Evolutionary conservation across 352 stramenopile species (phyloP), one percentile per base, ranked within the genome.

Genomic region (Globisporangium radiosum): DNA sequence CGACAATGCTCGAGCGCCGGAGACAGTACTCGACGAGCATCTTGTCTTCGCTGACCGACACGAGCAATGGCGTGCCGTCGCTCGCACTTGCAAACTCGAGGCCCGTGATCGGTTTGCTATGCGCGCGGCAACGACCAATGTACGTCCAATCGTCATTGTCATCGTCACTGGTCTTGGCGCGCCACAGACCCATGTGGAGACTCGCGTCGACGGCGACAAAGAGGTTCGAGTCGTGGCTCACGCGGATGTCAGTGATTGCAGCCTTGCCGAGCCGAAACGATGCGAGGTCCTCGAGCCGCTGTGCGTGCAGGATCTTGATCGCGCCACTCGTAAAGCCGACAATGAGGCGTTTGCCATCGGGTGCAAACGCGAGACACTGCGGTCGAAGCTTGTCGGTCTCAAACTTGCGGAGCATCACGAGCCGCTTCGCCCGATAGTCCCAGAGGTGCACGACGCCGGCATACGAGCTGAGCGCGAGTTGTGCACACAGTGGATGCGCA

Each of bases 1-100:
- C 87, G 47, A 92, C 61, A 47, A 96, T 81, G 60, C 83, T 94
- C 36, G 80, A 95, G 47, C 74, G 67, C 36, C 72, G 73, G 11
- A 97, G 71, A 47, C 91, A 92, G 65, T 97, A 97, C 72, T 97
- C 89, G 47, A 92, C 89, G 10, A 97, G 52, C 6, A 76, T 89
- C 52, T 85, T 75, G 59, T 98, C 93, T 55, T 95, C 84, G 38
- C 71, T 79, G 5, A 97, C 78, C 7, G 81, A 94, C 14, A 97
- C 84, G 6, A 98, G 73, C 50, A 89, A 68, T 3, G 78, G 75
- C n/a, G 80, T 64, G 9, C 82, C 85, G 39, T 95, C 87, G 42
- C 73, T 81, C 15, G 80, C 75, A 7, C 76, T 70, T 8, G 76
- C 80, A 61, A 97, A 98, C 66, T 96, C 85, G 14, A 98, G 56